Conservation (phyloP, 2,329 filamentous ascomycete species). For the Paraphaeosphaeria sporulosa region DNA sequence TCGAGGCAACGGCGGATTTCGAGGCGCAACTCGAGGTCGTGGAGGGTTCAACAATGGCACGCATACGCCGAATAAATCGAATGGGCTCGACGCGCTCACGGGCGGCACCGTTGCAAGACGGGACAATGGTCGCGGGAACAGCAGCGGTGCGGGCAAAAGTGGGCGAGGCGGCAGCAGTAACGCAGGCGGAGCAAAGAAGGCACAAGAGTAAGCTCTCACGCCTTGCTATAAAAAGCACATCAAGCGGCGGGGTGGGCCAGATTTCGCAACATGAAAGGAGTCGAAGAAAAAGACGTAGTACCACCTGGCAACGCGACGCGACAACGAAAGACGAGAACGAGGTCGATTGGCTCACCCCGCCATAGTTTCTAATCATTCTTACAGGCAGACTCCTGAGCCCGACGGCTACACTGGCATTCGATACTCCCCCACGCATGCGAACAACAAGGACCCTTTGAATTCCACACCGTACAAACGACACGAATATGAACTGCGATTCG, state of each 20-base stretch:
- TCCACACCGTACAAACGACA: slow-evolving; percentile 33
- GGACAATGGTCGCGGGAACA: slow-evolving; percentile 3
- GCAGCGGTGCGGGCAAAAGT: background rate
- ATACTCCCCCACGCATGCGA: slow-evolving; percentile 8
- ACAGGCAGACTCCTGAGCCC: background rate
- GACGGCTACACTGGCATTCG: slow-evolving; percentile 3
- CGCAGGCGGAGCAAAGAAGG: background rate
- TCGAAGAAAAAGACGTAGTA: background rate
- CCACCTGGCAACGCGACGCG: background rate
- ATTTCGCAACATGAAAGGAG: background rate
- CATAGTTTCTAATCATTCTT: background rate
- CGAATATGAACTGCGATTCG: slow-evolving; percentile 34
- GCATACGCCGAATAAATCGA: background rate
- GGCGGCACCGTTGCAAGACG: background rate
- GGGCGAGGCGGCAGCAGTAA: background rate
- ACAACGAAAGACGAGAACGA: background rate
- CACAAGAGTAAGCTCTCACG: slow-evolving; percentile 3
- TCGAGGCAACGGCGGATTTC: slow-evolving; percentile 1
- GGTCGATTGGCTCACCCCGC: slow-evolving; percentile 1
- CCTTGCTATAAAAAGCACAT: background rate
- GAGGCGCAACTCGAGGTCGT: slow-evolving; percentile 7
- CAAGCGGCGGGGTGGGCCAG: background rate
- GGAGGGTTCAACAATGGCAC: background rate
- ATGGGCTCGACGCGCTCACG: slow-evolving; percentile 4
- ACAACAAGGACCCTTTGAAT: slow-evolving; percentile 19